phyloP scores from a whole-genome alignment of 306 rosid species.

The Quercus cerris region DNA sequence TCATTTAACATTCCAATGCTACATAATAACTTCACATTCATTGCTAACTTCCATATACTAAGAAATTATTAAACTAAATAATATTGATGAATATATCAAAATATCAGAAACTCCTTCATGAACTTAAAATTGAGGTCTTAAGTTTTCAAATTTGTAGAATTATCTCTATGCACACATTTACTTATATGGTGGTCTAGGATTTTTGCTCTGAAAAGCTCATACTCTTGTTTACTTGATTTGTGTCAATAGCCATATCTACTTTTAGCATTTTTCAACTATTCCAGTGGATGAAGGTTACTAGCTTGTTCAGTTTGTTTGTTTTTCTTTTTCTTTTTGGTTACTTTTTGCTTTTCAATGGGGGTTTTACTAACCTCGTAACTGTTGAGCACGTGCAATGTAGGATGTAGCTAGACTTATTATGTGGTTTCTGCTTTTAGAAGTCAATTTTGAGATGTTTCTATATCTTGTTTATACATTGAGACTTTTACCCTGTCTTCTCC shows the following conservation, averaged over 20 bases:
- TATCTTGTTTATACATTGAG: constrained; percentile 12
- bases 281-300: not conserved
- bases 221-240: not conserved
- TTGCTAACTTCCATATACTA: not conserved
- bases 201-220: not conserved
- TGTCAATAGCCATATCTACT: not conserved
- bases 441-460: constrained; percentile 1
- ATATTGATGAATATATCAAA: not conserved
- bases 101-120: not conserved
- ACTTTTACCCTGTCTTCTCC: constrained; percentile 12
- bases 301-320: not conserved
- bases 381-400: not conserved
- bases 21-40: not conserved
- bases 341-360: not conserved
- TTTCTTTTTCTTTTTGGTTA: not conserved
- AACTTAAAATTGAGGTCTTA: not conserved
- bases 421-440: not conserved
- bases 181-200: no score
- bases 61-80: not conserved
- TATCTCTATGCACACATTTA: not conserved
- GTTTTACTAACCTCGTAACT: not conserved
- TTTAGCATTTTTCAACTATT: not conserved
- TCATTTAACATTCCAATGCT: not conserved
- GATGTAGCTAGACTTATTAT: not conserved
- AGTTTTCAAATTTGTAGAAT: not conserved